These are phyloP conservation scores for Colletotrichum incanum DNA, from an alignment of 2,329 filamentous ascomycete genomes.

Conservation along the genomic window DNA sequence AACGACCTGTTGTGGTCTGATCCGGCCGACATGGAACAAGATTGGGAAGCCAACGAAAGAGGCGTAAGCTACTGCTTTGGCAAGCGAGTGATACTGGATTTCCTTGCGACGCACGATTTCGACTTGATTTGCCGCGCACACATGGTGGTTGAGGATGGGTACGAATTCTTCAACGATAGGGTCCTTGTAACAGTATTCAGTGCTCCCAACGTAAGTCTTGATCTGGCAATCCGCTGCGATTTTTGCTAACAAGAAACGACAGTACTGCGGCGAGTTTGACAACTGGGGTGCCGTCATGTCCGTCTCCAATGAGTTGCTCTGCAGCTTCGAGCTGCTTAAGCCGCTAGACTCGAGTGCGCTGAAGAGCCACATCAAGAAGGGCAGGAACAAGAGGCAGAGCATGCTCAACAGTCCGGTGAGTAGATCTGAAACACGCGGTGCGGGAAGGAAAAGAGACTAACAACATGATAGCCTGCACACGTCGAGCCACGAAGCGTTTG, in stretches of 20 bases:
- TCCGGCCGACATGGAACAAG: slow-evolving; percentile 96
- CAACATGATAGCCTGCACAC: slow-evolving; percentile 63
- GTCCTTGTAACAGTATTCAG: slow-evolving; percentile 98
- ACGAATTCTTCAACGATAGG: slow-evolving; percentile 98
- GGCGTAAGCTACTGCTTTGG: slow-evolving; percentile 99
- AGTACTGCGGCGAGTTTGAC: slow-evolving; percentile 99
- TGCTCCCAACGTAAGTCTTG: slow-evolving; percentile 88
- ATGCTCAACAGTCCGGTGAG: slow-evolving; percentile 97
- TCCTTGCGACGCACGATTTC: slow-evolving; percentile 94
- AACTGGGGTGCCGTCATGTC: slow-evolving; percentile 99
- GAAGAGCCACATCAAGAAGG: slow-evolving; percentile 99
- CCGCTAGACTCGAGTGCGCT: slow-evolving; percentile 95
- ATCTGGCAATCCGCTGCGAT: not conserved
- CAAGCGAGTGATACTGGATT: slow-evolving; percentile 98
- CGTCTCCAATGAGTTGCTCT: slow-evolving; percentile 91
- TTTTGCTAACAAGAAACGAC: slow-evolving; percentile 48
- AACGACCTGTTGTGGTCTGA: slow-evolving; percentile 98
- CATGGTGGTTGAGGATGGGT: slow-evolving; percentile 99
- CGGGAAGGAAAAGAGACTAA: slow-evolving; percentile 31
- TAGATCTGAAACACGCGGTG: slow-evolving; percentile 47
- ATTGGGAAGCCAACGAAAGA: slow-evolving; percentile 98
- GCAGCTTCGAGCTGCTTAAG: slow-evolving; percentile 97
- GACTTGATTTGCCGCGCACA: slow-evolving; percentile 97
- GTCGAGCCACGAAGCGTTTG: slow-evolving; percentile 72
- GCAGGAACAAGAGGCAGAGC: slow-evolving; percentile 91